A percentile compares a stretch with the other conserved stretches of the same genome.
Conservation (phyloP, 75 land plant species). For the Pinus taeda region DNA sequence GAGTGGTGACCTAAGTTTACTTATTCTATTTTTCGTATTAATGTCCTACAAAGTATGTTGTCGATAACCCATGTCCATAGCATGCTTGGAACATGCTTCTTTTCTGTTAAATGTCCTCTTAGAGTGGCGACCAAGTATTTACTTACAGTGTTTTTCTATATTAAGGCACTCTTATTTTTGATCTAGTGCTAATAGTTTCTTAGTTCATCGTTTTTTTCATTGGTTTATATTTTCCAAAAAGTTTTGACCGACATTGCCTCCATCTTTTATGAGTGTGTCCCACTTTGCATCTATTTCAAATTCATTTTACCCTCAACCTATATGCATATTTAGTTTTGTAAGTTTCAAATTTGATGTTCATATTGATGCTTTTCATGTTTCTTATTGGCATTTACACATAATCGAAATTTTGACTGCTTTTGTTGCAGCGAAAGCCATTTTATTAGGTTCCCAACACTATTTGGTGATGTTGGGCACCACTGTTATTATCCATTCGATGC, state of each 20-base stretch:
- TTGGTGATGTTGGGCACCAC: conserved; percentile 92
- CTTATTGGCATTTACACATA: neutral
- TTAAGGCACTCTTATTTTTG: neutral
- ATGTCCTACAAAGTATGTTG: neutral
- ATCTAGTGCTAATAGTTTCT: too few species aligned
- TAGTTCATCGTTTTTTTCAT: too few species aligned
- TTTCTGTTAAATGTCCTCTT: neutral
- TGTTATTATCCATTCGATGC: conserved; percentile 81
- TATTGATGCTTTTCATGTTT: neutral
- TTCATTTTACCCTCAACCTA: neutral
- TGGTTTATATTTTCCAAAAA: too few species aligned
- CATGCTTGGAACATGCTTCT: neutral
- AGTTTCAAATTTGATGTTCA: neutral
- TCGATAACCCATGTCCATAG: neutral
- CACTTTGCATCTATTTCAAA: neutral
- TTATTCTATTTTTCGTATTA: too few species aligned
- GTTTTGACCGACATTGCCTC: too few species aligned
- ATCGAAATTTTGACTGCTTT: neutral
- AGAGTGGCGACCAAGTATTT: neutral
- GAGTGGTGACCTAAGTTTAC: too few species aligned
- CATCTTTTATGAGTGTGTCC: neutral
- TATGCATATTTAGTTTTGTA: neutral
- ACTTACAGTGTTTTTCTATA: neutral
- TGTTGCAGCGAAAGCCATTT: conserved; percentile 90
- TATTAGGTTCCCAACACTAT: conserved; percentile 95